Evolutionary conservation across 257 asterid species (phyloP).

Genomic region (Nicotiana otophora): DNA sequence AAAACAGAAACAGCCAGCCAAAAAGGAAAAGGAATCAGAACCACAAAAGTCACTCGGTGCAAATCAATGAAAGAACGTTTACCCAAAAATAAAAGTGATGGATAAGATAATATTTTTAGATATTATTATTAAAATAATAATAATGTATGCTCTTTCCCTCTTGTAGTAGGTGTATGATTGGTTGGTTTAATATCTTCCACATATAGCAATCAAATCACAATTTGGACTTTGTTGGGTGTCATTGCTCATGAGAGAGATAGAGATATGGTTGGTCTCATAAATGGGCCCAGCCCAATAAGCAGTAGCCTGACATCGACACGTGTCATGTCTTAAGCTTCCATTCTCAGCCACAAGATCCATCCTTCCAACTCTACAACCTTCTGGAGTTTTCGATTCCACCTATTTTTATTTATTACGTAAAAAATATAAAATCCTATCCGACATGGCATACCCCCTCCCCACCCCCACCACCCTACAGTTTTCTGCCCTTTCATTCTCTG

Average conservation of each 20-base stretch:
- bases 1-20: background rate
- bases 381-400: constrained; percentile 35
- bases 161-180: background rate
- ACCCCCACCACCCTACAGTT: background rate
- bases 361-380: constrained; percentile 20
- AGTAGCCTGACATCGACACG: constrained; percentile 35
- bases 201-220: background rate
- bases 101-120: background rate
- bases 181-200: constrained; percentile 25
- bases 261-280: background rate
- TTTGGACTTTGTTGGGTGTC: background rate
- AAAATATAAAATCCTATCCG: constrained; percentile 20
- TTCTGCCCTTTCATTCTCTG: constrained; percentile 7
- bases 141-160: background rate
- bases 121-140: background rate
- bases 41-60: background rate
- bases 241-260: background rate
- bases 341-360: constrained; percentile 57
- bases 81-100: background rate
- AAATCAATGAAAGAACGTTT: background rate
- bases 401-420: background rate
- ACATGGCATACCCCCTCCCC: constrained; percentile 28
- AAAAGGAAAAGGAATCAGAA: background rate
- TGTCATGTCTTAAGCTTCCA: constrained; percentile 15
- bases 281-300: background rate